Percentiles rank a stretch among this genome's conserved stretches.
Conservation (phyloP, 768 basidiomycete species). For the Myochromella boudieri region DNA sequence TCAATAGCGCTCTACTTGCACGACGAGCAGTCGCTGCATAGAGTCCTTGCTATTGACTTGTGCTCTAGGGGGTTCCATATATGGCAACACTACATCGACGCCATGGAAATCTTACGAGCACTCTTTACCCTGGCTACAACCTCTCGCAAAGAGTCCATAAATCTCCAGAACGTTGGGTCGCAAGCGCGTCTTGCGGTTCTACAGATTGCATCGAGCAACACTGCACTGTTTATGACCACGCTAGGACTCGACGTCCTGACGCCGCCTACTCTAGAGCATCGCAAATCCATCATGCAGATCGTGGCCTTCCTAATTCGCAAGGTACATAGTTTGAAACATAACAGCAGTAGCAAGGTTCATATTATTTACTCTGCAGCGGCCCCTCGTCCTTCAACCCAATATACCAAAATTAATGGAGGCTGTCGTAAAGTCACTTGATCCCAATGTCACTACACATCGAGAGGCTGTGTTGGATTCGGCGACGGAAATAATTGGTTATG, state of each 20-base stretch:
- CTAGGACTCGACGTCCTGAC: constrained; percentile 86
- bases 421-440: constrained; percentile 95
- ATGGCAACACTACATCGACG: constrained; percentile 93
- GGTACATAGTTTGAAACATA: constrained; percentile 34
- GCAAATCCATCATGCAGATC: constrained; percentile 89
- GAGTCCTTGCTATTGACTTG: constrained; percentile 81
- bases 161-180: constrained; percentile 63
- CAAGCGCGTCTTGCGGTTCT: constrained; percentile 85
- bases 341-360: background rate
- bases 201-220: constrained; percentile 80
- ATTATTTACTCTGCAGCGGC: constrained; percentile 51
- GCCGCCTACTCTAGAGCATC: constrained; percentile 69
- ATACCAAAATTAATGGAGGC: constrained; percentile 89
- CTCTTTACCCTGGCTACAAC: constrained; percentile 81
- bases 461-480: constrained; percentile 90
- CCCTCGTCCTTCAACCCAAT: constrained; percentile 79
- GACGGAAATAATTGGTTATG: constrained; percentile 90
- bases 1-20: constrained; percentile 79
- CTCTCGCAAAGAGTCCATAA: constrained; percentile 66
- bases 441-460: constrained; percentile 70
- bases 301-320: constrained; percentile 93
- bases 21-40: constrained; percentile 64
- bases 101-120: constrained; percentile 82
- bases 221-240: constrained; percentile 92
- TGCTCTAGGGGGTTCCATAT: constrained; percentile 89